Base-by-base conservation (phyloP, 352 stramenopile genomes). In the Pythium sukuiense region DNA sequence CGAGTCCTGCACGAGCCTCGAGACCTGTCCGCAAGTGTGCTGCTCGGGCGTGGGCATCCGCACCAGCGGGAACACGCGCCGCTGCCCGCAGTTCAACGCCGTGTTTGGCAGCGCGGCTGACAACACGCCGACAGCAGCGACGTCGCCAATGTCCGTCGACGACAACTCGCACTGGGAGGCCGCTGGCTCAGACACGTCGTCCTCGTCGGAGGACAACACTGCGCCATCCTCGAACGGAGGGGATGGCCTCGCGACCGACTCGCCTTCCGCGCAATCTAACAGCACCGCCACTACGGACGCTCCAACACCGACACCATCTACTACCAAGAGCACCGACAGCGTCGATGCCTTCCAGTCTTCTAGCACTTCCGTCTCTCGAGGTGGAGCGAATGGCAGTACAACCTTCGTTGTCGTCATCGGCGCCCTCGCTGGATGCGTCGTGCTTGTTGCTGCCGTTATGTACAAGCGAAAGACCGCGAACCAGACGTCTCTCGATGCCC, bases 361-460 rank as follows among this genome's bases (percentile, higher is more conserved):
- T 11, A 45, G 20, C 9, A 14, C 1, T 16, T 70, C 27, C 13
- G 24, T 52, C 20, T 27, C 39, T 20, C 61, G 61, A n/a, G 20
- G 27, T 37, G 50, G 29, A 12, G 24, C 9, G 9, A 24, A 37
- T 24, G 33, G 45, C 20, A 18, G 49, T 74, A 0, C 20, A 24
- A 24, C 20, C 20, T 24, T 24, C 20, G 37, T 35, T 14, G 65
- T 72, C 41, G 65, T 59, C 0, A 67, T 78, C 39, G 79, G 70
- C 26, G 65, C 67, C 9, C 64, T 87, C 5, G 79, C 66, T 18
- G 77, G 74, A 57, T 71, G 72, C 79, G 76, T 73, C 16, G 72
- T 65, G 1, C 29, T 87, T 39, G 67, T 81, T 18, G 67, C 74
- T 20, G 71, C 71, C 13, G 72, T 87, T 27, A 74, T 74, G 41